Percentiles rank a stretch among this genome's conserved stretches.
Evolutionary conservation across 371 early-diverging fungal genomes (phyloP).

Genomic region (Mucor velutinosus): DNA sequence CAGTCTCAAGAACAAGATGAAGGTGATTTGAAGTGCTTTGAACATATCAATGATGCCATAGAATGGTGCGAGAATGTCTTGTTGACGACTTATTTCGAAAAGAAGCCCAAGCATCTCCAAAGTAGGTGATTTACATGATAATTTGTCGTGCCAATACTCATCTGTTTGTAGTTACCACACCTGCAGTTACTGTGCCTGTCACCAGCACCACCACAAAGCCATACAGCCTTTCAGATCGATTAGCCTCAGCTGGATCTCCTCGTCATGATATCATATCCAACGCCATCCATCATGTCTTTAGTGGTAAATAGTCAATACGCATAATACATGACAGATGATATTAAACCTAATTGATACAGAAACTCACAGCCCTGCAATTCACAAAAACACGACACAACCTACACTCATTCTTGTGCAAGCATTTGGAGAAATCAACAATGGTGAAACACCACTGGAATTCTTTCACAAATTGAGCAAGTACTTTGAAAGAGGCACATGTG

Average conservation of each 20-base stretch:
- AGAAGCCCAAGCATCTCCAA: conserved; percentile 31
- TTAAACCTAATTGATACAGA: background rate
- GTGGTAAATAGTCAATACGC: conserved; percentile 26
- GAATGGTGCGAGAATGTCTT: conserved; percentile 96
- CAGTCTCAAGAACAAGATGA: conserved; percentile 37
- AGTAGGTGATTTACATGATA: conserved; percentile 5
- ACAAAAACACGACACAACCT: conserved; percentile 52
- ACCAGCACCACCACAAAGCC: background rate
- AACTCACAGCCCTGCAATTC: conserved; percentile 21
- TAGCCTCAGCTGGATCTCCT: conserved; percentile 32
- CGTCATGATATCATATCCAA: conserved; percentile 39
- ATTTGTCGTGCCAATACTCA: background rate
- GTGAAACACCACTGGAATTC: conserved; percentile 48
- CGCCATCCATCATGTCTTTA: conserved; percentile 41
- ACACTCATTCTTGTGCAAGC: conserved; percentile 69
- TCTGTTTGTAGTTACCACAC: background rate
- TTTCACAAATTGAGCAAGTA: conserved; percentile 60
- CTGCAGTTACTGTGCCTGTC: conserved; percentile 3
- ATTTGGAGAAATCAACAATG: conserved; percentile 57
- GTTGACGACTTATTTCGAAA: conserved; percentile 70
- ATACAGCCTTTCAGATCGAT: conserved; percentile 11
- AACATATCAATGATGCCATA: conserved; percentile 80
- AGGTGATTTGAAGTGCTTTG: conserved; percentile 71
- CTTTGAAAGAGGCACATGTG: conserved; percentile 61
- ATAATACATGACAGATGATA: too few relatives aligned